A percentile compares a stretch with the other conserved stretches of the same genome.
phyloP scores from a whole-genome alignment of 345 rosid genomes.

The Euphorbia peplus region DNA sequence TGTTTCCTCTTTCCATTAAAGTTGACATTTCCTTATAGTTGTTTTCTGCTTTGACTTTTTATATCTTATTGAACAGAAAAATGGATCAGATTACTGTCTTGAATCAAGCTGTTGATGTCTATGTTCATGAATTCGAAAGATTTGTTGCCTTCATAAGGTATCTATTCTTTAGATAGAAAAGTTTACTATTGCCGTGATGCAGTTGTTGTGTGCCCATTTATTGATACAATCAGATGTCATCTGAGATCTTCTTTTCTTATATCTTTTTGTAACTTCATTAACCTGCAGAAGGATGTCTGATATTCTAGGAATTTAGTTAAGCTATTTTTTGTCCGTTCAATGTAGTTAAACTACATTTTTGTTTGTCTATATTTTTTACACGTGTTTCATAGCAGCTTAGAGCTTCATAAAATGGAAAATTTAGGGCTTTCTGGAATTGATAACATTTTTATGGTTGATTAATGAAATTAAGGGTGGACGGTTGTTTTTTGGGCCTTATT shows the following conservation, averaged over 20 bases:
- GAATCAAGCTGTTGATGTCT: slow-evolving; percentile 69
- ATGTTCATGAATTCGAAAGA: slow-evolving; percentile 74
- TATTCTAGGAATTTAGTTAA: background rate
- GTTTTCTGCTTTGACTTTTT: slow-evolving; percentile 23
- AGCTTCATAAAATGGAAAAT: background rate
- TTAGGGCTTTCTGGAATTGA: background rate
- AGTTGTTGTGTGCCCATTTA: background rate
- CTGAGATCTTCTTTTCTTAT: background rate
- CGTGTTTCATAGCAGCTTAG: background rate
- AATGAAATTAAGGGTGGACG: background rate
- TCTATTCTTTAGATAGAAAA: background rate
- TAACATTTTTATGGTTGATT: background rate
- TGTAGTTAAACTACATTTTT: background rate
- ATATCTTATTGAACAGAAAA: slow-evolving; percentile 39
- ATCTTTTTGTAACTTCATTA: background rate
- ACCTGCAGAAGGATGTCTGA: background rate
- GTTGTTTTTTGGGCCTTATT: background rate
- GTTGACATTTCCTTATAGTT: slow-evolving; percentile 20
- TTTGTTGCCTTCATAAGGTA: slow-evolving; percentile 78
- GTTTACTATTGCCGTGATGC: background rate
- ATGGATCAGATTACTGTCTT: slow-evolving; percentile 50
- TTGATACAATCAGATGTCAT: background rate
- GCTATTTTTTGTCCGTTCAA: background rate
- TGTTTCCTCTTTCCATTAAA: slow-evolving; percentile 9
- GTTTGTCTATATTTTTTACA: background rate